phyloP scores from a whole-genome alignment of 2,329 filamentous ascomycete species.

The Cladophialophora bantiana region DNA sequence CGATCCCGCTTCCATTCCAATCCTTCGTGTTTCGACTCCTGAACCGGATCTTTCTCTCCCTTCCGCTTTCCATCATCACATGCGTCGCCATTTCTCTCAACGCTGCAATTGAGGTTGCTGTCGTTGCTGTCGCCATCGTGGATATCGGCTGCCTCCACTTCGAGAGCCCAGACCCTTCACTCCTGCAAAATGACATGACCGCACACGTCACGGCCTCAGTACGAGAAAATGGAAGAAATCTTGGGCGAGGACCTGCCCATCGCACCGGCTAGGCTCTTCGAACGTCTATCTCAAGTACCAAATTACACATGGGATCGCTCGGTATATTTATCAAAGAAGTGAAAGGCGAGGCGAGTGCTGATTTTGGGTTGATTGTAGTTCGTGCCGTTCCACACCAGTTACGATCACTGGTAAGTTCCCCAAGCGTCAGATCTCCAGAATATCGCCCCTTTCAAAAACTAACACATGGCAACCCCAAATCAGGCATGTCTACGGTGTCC shows the following conservation, averaged over 20 bases:
- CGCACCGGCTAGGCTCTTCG: slow-evolving; percentile 72
- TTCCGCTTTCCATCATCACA: slow-evolving; percentile 17
- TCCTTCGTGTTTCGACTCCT: slow-evolving; percentile 3
- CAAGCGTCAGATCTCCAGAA: slow-evolving; percentile 46
- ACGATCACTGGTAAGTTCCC: slow-evolving; percentile 76
- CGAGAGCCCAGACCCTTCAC: slow-evolving; percentile 13
- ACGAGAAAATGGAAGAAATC: slow-evolving; percentile 41
- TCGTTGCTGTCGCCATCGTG: slow-evolving; percentile 12
- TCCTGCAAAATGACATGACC: slow-evolving; percentile 30
- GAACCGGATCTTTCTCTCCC: slow-evolving; percentile 6
- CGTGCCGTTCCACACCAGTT: slow-evolving; percentile 64
- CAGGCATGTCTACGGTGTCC: slow-evolving; percentile 66
- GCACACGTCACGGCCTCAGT: slow-evolving; percentile 15
- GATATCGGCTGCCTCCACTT: slow-evolving; percentile 9
- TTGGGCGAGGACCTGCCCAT: slow-evolving; percentile 57
- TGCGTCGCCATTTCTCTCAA: slow-evolving; percentile 4
- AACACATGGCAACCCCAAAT: slow-evolving; percentile 5
- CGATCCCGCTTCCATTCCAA: slow-evolving; percentile 16
- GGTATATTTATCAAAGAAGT: slow-evolving; percentile 31
- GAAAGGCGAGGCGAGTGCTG: slow-evolving; percentile 9
- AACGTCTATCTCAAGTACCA: slow-evolving; percentile 74
- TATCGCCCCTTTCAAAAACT: slow-evolving; percentile 46
- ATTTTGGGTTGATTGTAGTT: slow-evolving; percentile 31
- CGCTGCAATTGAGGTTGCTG: slow-evolving; percentile 8
- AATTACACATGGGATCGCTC: slow-evolving; percentile 80